A percentile compares a stretch with the other conserved stretches of the same genome.
These are phyloP conservation scores for Salix suchowensis DNA, from an alignment of 345 rosid genomes.

Conservation along the genomic window DNA sequence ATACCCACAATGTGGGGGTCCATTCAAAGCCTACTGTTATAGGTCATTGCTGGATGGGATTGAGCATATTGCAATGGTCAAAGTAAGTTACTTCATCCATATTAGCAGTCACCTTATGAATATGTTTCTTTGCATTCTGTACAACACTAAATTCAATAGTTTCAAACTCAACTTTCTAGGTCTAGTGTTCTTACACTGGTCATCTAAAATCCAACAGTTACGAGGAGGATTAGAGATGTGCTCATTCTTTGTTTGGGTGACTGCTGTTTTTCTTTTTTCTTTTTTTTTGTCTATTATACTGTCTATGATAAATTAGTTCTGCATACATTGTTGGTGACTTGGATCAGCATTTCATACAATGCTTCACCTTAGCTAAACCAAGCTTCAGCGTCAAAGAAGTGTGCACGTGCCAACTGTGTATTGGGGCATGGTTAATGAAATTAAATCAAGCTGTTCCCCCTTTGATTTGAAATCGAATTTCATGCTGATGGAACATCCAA, in stretches of 20 bases:
- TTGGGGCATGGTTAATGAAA: not conserved
- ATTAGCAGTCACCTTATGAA: not conserved
- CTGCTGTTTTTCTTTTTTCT: too few species aligned
- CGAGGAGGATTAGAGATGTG: not conserved
- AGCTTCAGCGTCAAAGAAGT: not conserved
- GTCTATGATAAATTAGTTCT: not conserved
- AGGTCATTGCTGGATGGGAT: constrained; percentile 27
- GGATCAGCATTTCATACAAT: not conserved
- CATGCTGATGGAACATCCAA: not conserved
- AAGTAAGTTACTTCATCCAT: constrained; percentile 16
- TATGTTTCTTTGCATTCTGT: not conserved
- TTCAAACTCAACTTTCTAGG: not conserved
- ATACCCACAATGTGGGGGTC: constrained; percentile 35
- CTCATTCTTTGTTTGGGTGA: not conserved
- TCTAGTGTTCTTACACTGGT: not conserved
- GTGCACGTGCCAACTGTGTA: not conserved
- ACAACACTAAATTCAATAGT: not conserved
- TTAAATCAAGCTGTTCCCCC: not conserved
- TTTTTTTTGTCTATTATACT: not conserved
- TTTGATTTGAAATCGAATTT: not conserved
- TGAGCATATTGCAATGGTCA: constrained; percentile 34
- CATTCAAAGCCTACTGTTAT: constrained; percentile 30
- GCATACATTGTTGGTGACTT: not conserved
- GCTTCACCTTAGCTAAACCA: not conserved
- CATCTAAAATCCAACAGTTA: not conserved